phyloP scores from a whole-genome alignment of 2,329 filamentous ascomycete species.

The Penicillium psychrosexuale region DNA sequence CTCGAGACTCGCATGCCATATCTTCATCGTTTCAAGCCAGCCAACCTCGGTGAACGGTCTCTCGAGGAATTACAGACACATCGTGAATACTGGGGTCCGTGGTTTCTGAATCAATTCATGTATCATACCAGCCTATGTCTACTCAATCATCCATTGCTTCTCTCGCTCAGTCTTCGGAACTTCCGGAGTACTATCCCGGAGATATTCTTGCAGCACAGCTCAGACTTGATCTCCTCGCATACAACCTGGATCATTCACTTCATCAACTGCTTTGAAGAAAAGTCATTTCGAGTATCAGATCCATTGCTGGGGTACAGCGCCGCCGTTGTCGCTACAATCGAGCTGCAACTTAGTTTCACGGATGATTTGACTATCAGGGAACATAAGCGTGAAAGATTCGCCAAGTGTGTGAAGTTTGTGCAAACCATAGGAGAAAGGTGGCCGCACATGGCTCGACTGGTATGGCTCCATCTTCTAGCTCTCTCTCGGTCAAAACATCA shows the following conservation, averaged over 20 bases:
- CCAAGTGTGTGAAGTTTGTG: conserved; percentile 47
- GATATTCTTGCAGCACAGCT: conserved; percentile 54
- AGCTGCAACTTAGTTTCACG: conserved; percentile 55
- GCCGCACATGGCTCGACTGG: conserved; percentile 47
- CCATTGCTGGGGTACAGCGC: conserved; percentile 51
- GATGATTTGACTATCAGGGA: conserved; percentile 37
- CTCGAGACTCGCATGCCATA: conserved; percentile 52
- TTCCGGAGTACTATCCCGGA: conserved; percentile 54
- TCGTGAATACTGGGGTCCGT: conserved; percentile 54
- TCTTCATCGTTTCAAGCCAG: conserved; percentile 51
- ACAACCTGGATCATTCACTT: conserved; percentile 55
- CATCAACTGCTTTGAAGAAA: conserved; percentile 48
- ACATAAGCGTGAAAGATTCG: conserved; percentile 45
- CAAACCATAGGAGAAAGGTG: conserved; percentile 42
- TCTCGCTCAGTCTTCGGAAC: conserved; percentile 53
- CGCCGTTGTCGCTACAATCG: conserved; percentile 54
- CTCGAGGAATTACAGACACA: conserved; percentile 44
- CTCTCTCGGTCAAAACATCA: neutral
- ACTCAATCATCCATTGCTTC: conserved; percentile 54
- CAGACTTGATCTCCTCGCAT: conserved; percentile 51
- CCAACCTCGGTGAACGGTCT: conserved; percentile 46
- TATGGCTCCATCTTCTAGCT: conserved; percentile 19
- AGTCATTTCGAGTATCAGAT: conserved; percentile 48
- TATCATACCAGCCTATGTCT: conserved; percentile 54
- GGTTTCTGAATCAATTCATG: conserved; percentile 52